Evolutionary conservation across 2,329 filamentous ascomycete species (phyloP).

Genomic region (Diplodia sapinea): DNA sequence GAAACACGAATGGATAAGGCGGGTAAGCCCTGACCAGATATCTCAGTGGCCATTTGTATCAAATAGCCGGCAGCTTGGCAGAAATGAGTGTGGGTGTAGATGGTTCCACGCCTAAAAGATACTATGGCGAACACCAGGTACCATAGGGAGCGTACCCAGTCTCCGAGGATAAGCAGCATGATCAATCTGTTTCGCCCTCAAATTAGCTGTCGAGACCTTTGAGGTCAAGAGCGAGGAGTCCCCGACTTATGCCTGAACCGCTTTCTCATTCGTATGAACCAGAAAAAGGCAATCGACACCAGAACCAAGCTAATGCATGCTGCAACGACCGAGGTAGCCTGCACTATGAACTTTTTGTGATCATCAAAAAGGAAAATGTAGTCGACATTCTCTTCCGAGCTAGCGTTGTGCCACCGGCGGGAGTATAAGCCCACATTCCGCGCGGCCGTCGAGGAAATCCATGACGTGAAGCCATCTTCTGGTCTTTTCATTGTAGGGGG

Average conservation of each 20-base stretch:
- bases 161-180: constrained; percentile 73
- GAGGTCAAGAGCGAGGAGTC: background rate
- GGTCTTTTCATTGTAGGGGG: background rate
- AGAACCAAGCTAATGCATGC: constrained; percentile 38
- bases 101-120: constrained; percentile 59
- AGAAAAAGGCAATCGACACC: constrained; percentile 54
- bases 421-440: too few relatives aligned
- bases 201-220: background rate
- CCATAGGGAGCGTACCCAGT: constrained; percentile 73
- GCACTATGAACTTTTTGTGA: constrained; percentile 41
- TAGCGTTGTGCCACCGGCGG: background rate
- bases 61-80: constrained; percentile 75
- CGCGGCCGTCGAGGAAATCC: background rate
- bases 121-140: constrained; percentile 69
- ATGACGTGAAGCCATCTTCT: background rate
- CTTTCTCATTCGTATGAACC: constrained; percentile 75
- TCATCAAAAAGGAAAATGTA: constrained; percentile 34
- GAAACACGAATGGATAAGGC: constrained; percentile 26
- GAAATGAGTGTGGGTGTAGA: constrained; percentile 56
- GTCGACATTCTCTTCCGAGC: background rate
- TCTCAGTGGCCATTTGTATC: constrained; percentile 69
- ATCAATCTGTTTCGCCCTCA: constrained; percentile 62
- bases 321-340: constrained; percentile 43
- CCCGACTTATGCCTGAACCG: constrained; percentile 74
- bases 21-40: constrained; percentile 56